A percentile compares a stretch with the other conserved stretches of the same genome.
These are phyloP conservation scores for Venturia nashicola DNA, from an alignment of 2,329 filamentous ascomycete genomes.

Conservation along the genomic window DNA sequence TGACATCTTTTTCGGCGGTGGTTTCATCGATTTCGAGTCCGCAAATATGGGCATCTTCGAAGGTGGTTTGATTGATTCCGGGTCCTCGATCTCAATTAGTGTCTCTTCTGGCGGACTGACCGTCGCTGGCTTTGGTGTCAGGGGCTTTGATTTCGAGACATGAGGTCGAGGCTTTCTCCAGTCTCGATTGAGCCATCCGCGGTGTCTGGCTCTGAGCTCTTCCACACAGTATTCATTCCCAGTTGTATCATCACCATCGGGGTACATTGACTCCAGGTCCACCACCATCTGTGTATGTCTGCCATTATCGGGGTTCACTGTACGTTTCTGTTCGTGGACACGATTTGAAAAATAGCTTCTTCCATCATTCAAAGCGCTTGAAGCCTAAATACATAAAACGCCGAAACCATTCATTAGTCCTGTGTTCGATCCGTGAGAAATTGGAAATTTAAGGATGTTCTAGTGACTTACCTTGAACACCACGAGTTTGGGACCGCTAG, in stretches of 20 bases:
- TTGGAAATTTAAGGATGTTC: conserved; percentile 19
- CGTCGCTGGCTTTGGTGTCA: not conserved
- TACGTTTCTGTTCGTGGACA: conserved; percentile 52
- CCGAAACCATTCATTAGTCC: conserved; percentile 72
- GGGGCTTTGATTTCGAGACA: not conserved
- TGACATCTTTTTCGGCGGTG: conserved; percentile 1
- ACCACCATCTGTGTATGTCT: conserved; percentile 80
- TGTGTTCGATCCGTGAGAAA: conserved; percentile 65
- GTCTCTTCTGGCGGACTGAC: not conserved
- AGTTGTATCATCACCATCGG: conserved; percentile 52
- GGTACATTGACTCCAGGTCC: conserved; percentile 75
- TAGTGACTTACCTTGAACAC: conserved; percentile 78
- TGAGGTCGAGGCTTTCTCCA: conserved; percentile 25
- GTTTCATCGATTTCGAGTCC: not conserved
- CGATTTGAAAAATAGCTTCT: conserved; percentile 30
- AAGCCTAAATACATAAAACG: conserved; percentile 42
- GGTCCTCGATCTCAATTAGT: not conserved
- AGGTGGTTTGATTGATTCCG: not conserved
- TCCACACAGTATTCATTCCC: conserved; percentile 79
- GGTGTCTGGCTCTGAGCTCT: conserved; percentile 68
- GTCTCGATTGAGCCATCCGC: conserved; percentile 51
- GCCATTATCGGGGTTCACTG: conserved; percentile 69
- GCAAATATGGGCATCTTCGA: not conserved
- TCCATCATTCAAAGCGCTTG: conserved; percentile 24
- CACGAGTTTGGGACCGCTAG: conserved; percentile 65